A percentile compares a stretch with the other conserved stretches of the same genome.
phyloP scores from a whole-genome alignment of 345 rosid species.

The Euclidium syriacum region DNA sequence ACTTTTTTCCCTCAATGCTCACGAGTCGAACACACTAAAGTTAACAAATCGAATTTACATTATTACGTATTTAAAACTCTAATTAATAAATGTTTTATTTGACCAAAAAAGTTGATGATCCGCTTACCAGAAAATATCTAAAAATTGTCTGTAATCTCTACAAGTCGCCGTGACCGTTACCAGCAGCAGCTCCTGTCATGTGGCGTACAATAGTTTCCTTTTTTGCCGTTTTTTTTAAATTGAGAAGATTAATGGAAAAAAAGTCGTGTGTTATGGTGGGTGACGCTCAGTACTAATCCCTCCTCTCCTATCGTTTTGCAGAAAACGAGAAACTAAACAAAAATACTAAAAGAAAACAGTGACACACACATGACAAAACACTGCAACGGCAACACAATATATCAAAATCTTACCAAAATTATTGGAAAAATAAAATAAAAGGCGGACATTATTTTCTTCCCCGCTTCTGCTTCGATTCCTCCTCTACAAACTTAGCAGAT shows the following conservation, averaged over 20 bases:
- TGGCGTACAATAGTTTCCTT: no score
- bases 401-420: not conserved
- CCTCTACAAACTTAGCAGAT: constrained; percentile 45
- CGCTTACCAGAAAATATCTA: constrained; percentile 5
- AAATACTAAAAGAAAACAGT: not conserved
- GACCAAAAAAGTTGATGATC: not conserved
- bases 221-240: no score
- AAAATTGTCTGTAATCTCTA: no score
- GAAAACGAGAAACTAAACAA: not conserved
- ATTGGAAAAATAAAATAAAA: not conserved
- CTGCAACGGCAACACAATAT: constrained; percentile 6
- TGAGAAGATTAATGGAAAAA: no score
- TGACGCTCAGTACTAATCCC: not conserved
- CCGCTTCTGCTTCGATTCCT: constrained; percentile 9
- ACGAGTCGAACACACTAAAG: no score
- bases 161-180: constrained; percentile 21
- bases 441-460: constrained; percentile 3
- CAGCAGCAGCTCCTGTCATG: no score
- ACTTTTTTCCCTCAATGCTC: no score
- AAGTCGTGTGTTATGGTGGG: not conserved
- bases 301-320: not conserved
- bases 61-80: no score
- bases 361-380: constrained; percentile 5
- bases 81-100: no score
- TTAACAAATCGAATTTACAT: no score